Conservation (phyloP, 371 early-diverging fungal species). For the Batkoa obscura region DNA sequence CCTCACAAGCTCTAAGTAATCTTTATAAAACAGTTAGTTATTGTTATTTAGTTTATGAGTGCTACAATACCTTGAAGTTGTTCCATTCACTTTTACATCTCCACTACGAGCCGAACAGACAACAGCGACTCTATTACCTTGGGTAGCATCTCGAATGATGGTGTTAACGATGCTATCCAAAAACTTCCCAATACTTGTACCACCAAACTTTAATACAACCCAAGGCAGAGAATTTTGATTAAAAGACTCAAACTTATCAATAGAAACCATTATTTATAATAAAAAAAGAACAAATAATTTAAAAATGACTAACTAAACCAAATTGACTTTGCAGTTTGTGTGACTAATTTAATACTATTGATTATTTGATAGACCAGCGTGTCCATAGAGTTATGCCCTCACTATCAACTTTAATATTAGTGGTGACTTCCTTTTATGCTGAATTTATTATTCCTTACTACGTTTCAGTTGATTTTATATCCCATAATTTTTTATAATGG, state of each 20-base stretch:
- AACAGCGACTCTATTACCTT: conserved; percentile 44
- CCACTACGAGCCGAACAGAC: conserved; percentile 71
- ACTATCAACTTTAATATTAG: too few species aligned
- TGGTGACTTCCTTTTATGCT: too few species aligned
- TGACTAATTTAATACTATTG: not conserved
- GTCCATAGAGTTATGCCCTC: too few species aligned
- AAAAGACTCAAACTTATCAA: not conserved
- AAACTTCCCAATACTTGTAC: conserved; percentile 75
- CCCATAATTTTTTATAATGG: too few species aligned
- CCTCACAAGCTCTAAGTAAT: conserved; percentile 47
- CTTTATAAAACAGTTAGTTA: conserved; percentile 7
- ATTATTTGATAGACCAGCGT: too few species aligned
- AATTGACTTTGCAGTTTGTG: not conserved
- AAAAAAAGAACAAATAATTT: not conserved
- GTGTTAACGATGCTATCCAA: conserved; percentile 29
- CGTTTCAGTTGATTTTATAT: too few species aligned
- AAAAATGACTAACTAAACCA: not conserved
- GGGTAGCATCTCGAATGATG: conserved; percentile 27
- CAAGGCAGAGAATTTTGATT: conserved; percentile 17
- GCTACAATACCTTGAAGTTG: conserved; percentile 33
- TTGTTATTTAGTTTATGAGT: not conserved
- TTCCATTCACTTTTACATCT: conserved; percentile 52
- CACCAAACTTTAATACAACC: conserved; percentile 75
- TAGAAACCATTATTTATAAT: not conserved
- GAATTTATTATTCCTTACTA: too few species aligned